These are phyloP conservation scores for Amylostereum areolatum DNA, from an alignment of 1,284 basidiomycete genomes.

Conservation along the genomic window DNA sequence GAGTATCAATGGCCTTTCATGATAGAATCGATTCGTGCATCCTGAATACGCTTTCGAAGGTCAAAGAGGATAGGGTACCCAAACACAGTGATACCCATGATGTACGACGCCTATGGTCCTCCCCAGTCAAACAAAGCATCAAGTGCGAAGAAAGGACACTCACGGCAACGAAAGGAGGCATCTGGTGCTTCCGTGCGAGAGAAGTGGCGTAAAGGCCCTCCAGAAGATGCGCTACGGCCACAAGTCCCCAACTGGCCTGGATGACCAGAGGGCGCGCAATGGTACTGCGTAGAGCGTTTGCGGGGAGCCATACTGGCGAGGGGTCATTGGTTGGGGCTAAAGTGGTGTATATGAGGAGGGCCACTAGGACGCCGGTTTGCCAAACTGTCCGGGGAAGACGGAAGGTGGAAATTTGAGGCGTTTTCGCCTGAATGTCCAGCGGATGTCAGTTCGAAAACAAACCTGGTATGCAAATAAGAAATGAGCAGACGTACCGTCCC, in stretches of 20 bases:
- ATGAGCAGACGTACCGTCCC: conserved; percentile 54
- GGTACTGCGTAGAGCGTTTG: conserved; percentile 16
- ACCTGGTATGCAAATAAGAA: neutral
- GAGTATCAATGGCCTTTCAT: conserved; percentile 44
- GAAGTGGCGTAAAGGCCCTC: conserved; percentile 49
- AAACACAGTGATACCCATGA: conserved; percentile 39
- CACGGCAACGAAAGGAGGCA: conserved; percentile 48
- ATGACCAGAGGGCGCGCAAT: conserved; percentile 17
- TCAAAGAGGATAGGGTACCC: conserved; percentile 51
- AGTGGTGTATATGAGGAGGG: conserved; percentile 33
- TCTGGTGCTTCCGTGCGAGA: conserved; percentile 51
- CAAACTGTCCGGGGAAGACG: conserved; percentile 29
- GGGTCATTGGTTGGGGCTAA: conserved; percentile 27
- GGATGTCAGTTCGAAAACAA: neutral
- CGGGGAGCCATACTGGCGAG: conserved; percentile 18
- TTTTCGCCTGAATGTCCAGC: conserved; percentile 42
- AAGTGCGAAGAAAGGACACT: conserved; percentile 21
- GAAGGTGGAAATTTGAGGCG: conserved; percentile 57
- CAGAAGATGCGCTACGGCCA: conserved; percentile 33
- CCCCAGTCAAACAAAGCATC: conserved; percentile 5
- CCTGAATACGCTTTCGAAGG: conserved; percentile 52
- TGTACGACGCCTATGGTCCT: conserved; percentile 39
- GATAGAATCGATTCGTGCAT: conserved; percentile 66
- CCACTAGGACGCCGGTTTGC: conserved; percentile 17
- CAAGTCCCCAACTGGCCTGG: conserved; percentile 24